Evolutionary conservation across 2,329 filamentous ascomycete species (phyloP), one percentile per base, ranked within the genome.

Genomic region (Xylaria sp.): DNA sequence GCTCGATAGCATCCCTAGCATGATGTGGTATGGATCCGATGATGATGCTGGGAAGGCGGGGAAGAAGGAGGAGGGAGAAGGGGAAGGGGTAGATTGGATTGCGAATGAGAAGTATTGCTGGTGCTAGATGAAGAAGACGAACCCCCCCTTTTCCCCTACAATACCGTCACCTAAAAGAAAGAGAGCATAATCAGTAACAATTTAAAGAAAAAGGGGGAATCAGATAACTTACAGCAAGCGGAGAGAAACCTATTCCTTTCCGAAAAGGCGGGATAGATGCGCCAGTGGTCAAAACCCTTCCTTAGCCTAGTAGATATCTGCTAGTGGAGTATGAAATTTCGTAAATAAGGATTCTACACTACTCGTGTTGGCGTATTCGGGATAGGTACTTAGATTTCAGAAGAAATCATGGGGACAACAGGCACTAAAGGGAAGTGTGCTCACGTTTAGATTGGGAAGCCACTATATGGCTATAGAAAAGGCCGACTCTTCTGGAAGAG

Each of bases 81-180:
- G 84, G 5, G 82, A 86, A 27, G 82, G 86, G 35, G 80, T 93
- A 5, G 88, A 92, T 59, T 95, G 92, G 92, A 80, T 93, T 60
- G 87, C 84, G 13, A 93, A 92, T 75, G 91, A 94, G 80, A 94
- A 93, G 81, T 94, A 88, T 80, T 91, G 84, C 0, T 95, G 92
- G 92, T 93, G 90, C 77, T 94, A 32, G 25, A 53, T 53, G 1
- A 32, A 29, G 32, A 10, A 35, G 32, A 35, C 1, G 32, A 35
- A 9, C 32, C 4, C 32, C 29, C 29, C 29, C n/a, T n/a, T 10
- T 1, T 10, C 32, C 32, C 32, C 32, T 35, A 9, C n/a, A 10
- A 35, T 10, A 35, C 32, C 32, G 2, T 35, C 32, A 35, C 32
- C 10, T 10, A 9, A 6, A 6, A 9, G 32, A 10, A 35, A 35